Percentiles rank a stretch among this genome's conserved stretches.
phyloP scores from a whole-genome alignment of 1,139 yeast species.

The Pichia sp. region DNA sequence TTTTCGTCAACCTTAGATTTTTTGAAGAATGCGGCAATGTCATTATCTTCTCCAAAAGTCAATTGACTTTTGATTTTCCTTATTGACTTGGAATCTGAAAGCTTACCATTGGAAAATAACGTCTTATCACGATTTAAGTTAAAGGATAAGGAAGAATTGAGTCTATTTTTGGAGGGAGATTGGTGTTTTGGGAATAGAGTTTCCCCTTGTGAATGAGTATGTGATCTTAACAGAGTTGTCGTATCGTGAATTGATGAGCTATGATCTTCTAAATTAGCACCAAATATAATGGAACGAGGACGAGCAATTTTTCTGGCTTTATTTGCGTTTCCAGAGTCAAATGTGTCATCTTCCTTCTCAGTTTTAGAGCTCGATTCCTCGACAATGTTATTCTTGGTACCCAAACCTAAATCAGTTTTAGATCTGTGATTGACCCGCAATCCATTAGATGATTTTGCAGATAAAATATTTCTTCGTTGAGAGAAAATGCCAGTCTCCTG shows the following conservation, averaged over 20 bases:
- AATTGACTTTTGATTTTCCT: slow-evolving; percentile 10
- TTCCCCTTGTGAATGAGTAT: background rate
- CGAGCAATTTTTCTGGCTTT: slow-evolving; percentile 16
- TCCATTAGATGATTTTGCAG: slow-evolving; percentile 21
- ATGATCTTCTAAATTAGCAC: background rate
- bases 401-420: too few species aligned
- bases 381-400: too few species aligned
- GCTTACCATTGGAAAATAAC: too few species aligned
- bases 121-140: too few species aligned
- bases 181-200: too few species aligned
- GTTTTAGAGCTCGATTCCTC: too few species aligned
- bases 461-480: slow-evolving; percentile 10
- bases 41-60: slow-evolving; percentile 8
- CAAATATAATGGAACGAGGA: slow-evolving; percentile 8
- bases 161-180: too few species aligned
- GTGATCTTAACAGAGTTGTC: slow-evolving; percentile 7
- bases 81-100: background rate
- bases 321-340: slow-evolving; percentile 4
- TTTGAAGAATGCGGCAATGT: slow-evolving; percentile 11
- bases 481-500: too few species aligned
- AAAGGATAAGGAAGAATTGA: too few species aligned
- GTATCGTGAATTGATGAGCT: slow-evolving; percentile 3
- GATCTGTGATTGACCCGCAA: background rate
- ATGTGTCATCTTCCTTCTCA: background rate
- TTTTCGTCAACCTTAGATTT: slow-evolving; percentile 10